Conservation (phyloP, 345 rosid genomes). For the Gynandropsis gynandra region DNA sequence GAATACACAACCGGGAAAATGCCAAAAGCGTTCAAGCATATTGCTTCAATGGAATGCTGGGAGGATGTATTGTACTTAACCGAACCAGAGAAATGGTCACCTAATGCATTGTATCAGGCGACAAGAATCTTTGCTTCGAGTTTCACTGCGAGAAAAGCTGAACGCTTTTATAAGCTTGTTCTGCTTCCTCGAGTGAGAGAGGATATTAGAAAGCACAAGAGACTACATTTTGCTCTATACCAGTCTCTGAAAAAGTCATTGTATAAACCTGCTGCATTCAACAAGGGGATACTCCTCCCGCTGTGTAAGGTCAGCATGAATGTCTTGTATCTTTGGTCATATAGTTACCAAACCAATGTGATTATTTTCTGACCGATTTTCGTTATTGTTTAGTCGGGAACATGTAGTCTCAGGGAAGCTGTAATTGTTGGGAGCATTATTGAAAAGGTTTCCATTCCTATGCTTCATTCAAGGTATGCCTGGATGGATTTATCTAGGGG, state of each 20-base stretch:
- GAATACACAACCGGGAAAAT: conserved; percentile 82
- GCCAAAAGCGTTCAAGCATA: conserved; percentile 76
- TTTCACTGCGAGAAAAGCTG: conserved; percentile 60
- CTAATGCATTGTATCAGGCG: conserved; percentile 88
- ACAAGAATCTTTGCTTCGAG: conserved; percentile 80
- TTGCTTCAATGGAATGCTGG: conserved; percentile 70
- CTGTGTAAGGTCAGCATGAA: conserved; percentile 62
- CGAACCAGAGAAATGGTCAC: conserved; percentile 94
- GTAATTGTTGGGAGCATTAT: conserved; percentile 82
- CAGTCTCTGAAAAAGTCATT: conserved; percentile 73
- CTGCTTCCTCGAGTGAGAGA: conserved; percentile 90
- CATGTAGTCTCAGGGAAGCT: conserved; percentile 92
- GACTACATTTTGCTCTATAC: conserved; percentile 76
- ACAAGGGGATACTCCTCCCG: conserved; percentile 85
- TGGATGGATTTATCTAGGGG: background rate
- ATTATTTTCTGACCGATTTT: conserved; percentile 2
- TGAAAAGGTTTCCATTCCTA: conserved; percentile 73
- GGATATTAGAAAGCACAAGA: conserved; percentile 73
- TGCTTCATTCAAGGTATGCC: conserved; percentile 83
- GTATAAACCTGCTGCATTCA: conserved; percentile 88
- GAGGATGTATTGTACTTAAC: conserved; percentile 81
- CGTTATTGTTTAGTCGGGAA: conserved; percentile 63
- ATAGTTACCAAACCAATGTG: background rate
- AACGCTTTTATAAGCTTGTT: conserved; percentile 64
- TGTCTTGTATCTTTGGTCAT: background rate